Percentiles rank a stretch among this genome's conserved stretches.
These are phyloP conservation scores for Penicillium roqueforti DNA, from an alignment of 495 filamentous ascomycete genomes.

Conservation along the genomic window DNA sequence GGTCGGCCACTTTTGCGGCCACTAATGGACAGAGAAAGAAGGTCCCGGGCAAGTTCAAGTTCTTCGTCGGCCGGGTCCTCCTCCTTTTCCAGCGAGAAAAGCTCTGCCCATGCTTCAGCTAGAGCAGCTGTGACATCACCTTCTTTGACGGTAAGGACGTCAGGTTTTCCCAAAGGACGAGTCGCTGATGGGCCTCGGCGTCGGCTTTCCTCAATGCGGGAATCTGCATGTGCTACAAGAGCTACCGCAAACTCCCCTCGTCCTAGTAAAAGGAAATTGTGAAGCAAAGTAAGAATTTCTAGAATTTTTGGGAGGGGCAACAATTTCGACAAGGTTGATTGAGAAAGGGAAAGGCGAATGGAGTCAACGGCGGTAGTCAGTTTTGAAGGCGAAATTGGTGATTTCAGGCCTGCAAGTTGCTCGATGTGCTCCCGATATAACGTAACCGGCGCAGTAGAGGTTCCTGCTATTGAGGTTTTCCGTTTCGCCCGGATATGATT, in stretches of 20 bases:
- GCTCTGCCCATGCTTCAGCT: conserved; percentile 67
- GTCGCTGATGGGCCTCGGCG: conserved; percentile 29
- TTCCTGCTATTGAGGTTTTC: conserved; percentile 29
- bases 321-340: conserved; percentile 73
- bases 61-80: conserved; percentile 69
- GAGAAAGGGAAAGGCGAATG: conserved; percentile 76
- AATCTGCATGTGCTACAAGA: conserved; percentile 77
- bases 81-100: conserved; percentile 68
- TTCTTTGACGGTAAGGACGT: conserved; percentile 71
- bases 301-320: conserved; percentile 72
- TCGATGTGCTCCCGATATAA: conserved; percentile 69
- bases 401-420: conserved; percentile 63
- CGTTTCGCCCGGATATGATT: conserved; percentile 66
- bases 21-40: conserved; percentile 63
- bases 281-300: conserved; percentile 69
- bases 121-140: conserved; percentile 76
- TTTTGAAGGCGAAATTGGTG: conserved; percentile 66
- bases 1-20: conserved; percentile 22
- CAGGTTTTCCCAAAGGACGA: conserved; percentile 33
- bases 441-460: conserved; percentile 50
- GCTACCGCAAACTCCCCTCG: conserved; percentile 88
- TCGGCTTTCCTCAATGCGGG: conserved; percentile 54
- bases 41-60: conserved; percentile 73
- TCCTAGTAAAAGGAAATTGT: conserved; percentile 82
- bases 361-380: conserved; percentile 66